Evolutionary conservation across 352 stramenopile genomes (phyloP).

Genomic region (Globisporangium mamillatum): DNA sequence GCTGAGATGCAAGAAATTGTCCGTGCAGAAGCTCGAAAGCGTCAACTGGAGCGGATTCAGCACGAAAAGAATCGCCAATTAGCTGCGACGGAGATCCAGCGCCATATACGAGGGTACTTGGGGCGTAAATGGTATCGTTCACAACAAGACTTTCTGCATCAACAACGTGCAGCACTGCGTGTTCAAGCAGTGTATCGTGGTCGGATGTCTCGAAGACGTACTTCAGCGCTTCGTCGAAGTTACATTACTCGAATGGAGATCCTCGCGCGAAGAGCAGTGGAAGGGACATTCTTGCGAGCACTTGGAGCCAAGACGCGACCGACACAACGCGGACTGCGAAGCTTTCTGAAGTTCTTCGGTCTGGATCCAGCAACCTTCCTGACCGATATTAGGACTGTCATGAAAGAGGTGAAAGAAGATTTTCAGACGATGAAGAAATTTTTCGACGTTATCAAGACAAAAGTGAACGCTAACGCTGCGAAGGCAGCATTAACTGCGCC

Average conservation of each 20-base stretch:
- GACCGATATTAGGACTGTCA: slow-evolving; percentile 54
- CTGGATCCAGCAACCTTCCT: slow-evolving; percentile 77
- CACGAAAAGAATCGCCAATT: slow-evolving; percentile 40
- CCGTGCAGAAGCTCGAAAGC: slow-evolving; percentile 41
- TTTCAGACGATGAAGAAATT: slow-evolving; percentile 62
- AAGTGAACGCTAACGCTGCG: slow-evolving; percentile 41
- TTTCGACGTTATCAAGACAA: slow-evolving; percentile 55
- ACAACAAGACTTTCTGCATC: slow-evolving; percentile 49
- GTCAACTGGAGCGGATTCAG: slow-evolving; percentile 49
- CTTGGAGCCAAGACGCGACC: slow-evolving; percentile 55
- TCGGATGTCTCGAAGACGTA: slow-evolving; percentile 58
- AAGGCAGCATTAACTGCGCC: slow-evolving; percentile 19
- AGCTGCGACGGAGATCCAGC: slow-evolving; percentile 68
- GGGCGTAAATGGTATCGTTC: slow-evolving; percentile 47
- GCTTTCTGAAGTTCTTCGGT: slow-evolving; percentile 73
- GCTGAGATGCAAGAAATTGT: slow-evolving; percentile 67
- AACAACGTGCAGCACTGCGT: slow-evolving; percentile 45
- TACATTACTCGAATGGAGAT: slow-evolving; percentile 81
- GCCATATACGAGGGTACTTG: slow-evolving; percentile 59
- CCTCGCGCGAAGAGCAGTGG: slow-evolving; percentile 47
- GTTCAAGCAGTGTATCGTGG: slow-evolving; percentile 74
- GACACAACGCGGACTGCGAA: slow-evolving; percentile 57
- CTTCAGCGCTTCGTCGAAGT: slow-evolving; percentile 62
- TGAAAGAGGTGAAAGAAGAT: slow-evolving; percentile 69
- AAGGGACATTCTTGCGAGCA: slow-evolving; percentile 58